Evolutionary conservation across 306 rosid genomes (phyloP).

Genomic region (Dalbergia oliveri): DNA sequence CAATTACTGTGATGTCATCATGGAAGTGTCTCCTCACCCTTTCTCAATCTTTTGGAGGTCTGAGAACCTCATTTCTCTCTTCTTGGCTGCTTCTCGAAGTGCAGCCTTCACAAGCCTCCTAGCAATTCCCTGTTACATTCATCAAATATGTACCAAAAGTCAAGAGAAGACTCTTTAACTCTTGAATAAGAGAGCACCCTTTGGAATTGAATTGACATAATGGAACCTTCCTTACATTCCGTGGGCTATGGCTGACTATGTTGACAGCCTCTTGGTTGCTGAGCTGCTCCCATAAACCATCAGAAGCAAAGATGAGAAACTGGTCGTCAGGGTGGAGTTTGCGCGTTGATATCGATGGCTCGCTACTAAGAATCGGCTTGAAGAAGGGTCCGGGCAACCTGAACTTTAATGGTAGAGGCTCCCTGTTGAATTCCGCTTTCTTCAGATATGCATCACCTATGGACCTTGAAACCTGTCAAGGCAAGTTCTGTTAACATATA

Average conservation of each 20-base stretch:
- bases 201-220: not conserved
- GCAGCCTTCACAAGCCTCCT: conserved; percentile 68
- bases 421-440: conserved; percentile 75
- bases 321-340: conserved; percentile 72
- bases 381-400: conserved; percentile 74
- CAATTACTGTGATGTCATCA: conserved; percentile 79
- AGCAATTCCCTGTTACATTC: conserved; percentile 67
- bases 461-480: conserved; percentile 79
- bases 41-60: conserved; percentile 75
- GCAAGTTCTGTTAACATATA: conserved; percentile 35
- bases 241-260: conserved; percentile 71
- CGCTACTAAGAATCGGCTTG: conserved; percentile 73
- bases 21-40: conserved; percentile 92
- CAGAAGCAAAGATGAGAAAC: conserved; percentile 83
- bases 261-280: conserved; percentile 78
- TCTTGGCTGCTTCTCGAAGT: conserved; percentile 82
- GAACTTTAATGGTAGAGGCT: conserved; percentile 68
- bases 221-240: conserved; percentile 53
- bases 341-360: conserved; percentile 68
- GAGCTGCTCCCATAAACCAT: conserved; percentile 94
- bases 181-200: not conserved
- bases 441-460: conserved; percentile 91
- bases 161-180: not conserved
- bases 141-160: not conserved
- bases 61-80: conserved; percentile 76